These are phyloP conservation scores for Aspergillus ustus DNA, from an alignment of 2,329 filamentous ascomycete species.

Conservation along the genomic window DNA sequence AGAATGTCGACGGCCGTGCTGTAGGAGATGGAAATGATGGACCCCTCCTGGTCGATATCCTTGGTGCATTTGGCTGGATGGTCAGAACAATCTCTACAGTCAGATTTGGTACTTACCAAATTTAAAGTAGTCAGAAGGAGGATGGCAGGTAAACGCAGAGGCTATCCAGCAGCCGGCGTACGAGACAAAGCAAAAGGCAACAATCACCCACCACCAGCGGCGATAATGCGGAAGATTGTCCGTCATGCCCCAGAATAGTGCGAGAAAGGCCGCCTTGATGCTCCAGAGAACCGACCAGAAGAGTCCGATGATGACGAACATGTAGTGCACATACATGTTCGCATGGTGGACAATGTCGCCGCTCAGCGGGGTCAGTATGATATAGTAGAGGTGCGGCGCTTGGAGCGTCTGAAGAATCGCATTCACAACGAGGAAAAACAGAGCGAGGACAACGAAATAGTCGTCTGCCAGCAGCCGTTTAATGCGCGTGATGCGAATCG, in stretches of 20 bases:
- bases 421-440: constrained; percentile 24
- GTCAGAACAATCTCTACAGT: not conserved
- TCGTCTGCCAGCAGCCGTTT: constrained; percentile 25
- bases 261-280: constrained; percentile 27
- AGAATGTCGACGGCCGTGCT: constrained; percentile 30
- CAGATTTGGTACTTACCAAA: constrained; percentile 16
- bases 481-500: constrained; percentile 22
- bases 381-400: constrained; percentile 27
- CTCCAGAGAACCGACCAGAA: constrained; percentile 30
- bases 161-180: constrained; percentile 27
- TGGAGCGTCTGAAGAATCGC: constrained; percentile 27
- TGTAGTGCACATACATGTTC: constrained; percentile 20
- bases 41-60: constrained; percentile 20
- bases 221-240: constrained; percentile 23
- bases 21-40: constrained; percentile 25
- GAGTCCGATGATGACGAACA: constrained; percentile 28
- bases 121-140: constrained; percentile 24
- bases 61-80: constrained; percentile 22
- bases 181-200: constrained; percentile 14
- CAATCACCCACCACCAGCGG: constrained; percentile 20
- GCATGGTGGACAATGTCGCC: constrained; percentile 22
- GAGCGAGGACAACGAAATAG: constrained; percentile 24
- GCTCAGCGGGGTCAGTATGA: constrained; percentile 14
- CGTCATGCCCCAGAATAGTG: constrained; percentile 26
- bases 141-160: constrained; percentile 25